Base-by-base conservation (phyloP, 2,329 filamentous ascomycete species). In the Penicillium sclerotigenum region DNA sequence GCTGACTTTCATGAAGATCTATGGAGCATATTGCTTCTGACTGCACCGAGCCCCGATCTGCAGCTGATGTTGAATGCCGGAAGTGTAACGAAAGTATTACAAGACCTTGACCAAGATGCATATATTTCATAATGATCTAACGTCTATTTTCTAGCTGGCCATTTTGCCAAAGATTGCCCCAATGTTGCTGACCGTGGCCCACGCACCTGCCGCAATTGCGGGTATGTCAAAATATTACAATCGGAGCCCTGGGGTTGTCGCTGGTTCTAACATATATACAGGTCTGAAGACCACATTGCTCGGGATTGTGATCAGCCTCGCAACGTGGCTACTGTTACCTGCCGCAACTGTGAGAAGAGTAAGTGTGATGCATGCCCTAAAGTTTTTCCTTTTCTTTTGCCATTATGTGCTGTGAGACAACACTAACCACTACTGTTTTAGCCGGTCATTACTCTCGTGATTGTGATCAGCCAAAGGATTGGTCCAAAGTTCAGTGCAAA, bases 91-190 rank as follows among this genome's bases (percentile, higher is more conserved):
- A 77, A 62, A 65, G 75, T 77, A 69, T 38, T 22, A 16, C 11
- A 26, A 22, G 8, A 29, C 14, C 14, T 9, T 41, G 38, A 10
- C 14, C 7, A 29, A 34, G 24, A 16, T 5, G 1, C 5, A 10
- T 28, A 2, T 9, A 29, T n/a, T 24, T 18, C n/a, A 51, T 14
- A 28, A 18, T 38, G 29, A 53, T n/a, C 57, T 66, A 45, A 65
- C 26, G 11, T 34, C 8, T 26, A 2, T 41, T 20, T 28, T 49
- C 24, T 45, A 78, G 77, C 71, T 20, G 77, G 76, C 9, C 76
- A 79, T 47, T 77, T 77, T 55, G 76, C 75, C 0, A 78, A 77
- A 56, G 77, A 80, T 28, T 80, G 78, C 54, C 73, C 75, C 14
- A 68, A 73, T 45, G 65, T 64, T 9, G 58, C 66, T 47, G 69